These are phyloP conservation scores for Corynascus novoguineensis DNA, from an alignment of 495 filamentous ascomycete species.

Conservation along the genomic window DNA sequence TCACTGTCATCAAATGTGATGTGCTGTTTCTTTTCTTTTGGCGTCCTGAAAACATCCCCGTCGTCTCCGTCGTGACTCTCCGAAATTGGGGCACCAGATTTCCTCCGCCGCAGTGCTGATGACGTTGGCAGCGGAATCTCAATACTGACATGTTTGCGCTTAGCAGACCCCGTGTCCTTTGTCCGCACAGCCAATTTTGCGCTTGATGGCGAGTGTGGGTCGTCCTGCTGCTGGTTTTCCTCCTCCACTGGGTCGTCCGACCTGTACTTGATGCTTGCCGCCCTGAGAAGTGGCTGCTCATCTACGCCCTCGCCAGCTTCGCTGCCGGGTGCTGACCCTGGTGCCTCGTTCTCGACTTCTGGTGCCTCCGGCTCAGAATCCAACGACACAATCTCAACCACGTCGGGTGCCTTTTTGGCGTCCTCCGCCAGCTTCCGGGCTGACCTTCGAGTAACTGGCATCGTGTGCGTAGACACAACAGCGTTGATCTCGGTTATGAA, in stretches of 20 bases:
- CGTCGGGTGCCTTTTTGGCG: conserved; percentile 9
- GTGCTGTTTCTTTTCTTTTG: conserved; percentile 20
- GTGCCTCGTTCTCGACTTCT: neutral
- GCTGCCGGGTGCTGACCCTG: neutral
- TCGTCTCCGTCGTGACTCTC: conserved; percentile 18
- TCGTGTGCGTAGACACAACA: too few species aligned
- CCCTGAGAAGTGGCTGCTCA: conserved; percentile 18
- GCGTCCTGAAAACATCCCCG: conserved; percentile 27
- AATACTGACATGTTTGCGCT: conserved; percentile 28
- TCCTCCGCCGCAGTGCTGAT: conserved; percentile 4
- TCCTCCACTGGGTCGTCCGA: conserved; percentile 1
- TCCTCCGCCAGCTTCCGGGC: conserved; percentile 2
- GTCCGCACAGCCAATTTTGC: conserved; percentile 24
- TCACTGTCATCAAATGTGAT: conserved; percentile 32
- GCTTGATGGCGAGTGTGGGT: neutral
- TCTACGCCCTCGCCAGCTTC: conserved; percentile 2
- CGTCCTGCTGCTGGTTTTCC: conserved; percentile 6
- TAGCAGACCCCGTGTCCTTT: conserved; percentile 19
- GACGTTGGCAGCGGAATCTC: conserved; percentile 29
- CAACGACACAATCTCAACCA: conserved; percentile 26
- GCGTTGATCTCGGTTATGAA: too few species aligned
- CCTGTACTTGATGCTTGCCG: conserved; percentile 16
- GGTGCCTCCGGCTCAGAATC: conserved; percentile 18
- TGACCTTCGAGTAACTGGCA: conserved; percentile 8
- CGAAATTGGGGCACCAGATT: neutral